Conservation (phyloP, 805 yeast species). For the Kurtzmaniella cleridarum region DNA sequence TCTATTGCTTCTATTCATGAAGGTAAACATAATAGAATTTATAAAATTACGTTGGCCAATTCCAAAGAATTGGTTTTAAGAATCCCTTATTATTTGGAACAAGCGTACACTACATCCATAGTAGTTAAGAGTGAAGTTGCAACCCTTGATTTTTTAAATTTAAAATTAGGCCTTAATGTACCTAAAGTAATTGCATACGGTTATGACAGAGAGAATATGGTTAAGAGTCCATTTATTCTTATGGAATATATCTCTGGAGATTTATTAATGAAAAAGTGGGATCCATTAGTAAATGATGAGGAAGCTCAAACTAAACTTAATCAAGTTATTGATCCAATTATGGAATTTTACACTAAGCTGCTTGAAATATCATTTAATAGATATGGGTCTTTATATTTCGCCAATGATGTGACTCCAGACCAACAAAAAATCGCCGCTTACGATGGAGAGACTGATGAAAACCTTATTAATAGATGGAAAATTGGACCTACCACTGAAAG, state of each 20-base stretch:
- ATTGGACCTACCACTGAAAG: constrained; percentile 88
- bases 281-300: constrained; percentile 62
- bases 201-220: constrained; percentile 51
- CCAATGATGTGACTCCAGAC: constrained; percentile 52
- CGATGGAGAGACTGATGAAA: constrained; percentile 55
- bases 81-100: constrained; percentile 75
- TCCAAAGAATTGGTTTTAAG: constrained; percentile 66
- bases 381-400: constrained; percentile 80
- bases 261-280: constrained; percentile 84
- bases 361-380: constrained; percentile 57
- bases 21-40: constrained; percentile 89
- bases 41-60: constrained; percentile 61
- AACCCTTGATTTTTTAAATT: constrained; percentile 73
- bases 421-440: constrained; percentile 45
- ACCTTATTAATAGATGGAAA: constrained; percentile 67
- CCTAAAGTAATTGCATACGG: constrained; percentile 75
- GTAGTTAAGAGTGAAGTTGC: constrained; percentile 89
- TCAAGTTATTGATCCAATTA: constrained; percentile 65
- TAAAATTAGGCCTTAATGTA: constrained; percentile 60
- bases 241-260: constrained; percentile 79
- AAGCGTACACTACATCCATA: constrained; percentile 58
- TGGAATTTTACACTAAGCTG: constrained; percentile 57
- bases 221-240: constrained; percentile 71
- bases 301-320: constrained; percentile 45
- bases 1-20: constrained; percentile 84